These are phyloP conservation scores for Canavalia gladiata DNA, from an alignment of 306 rosid genomes.

Conservation along the genomic window DNA sequence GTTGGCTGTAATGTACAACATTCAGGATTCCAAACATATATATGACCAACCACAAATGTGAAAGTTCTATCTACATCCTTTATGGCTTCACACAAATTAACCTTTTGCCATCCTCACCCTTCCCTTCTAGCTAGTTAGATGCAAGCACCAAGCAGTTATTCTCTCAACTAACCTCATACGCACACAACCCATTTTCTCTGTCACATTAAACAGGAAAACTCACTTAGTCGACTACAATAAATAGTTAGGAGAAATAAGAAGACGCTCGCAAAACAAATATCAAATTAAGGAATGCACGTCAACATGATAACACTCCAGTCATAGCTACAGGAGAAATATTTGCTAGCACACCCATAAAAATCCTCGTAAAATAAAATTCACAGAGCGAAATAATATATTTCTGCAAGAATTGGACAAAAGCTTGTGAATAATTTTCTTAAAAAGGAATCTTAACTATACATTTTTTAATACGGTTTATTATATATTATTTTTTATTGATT, in stretches of 20 bases:
- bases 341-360: too few species aligned
- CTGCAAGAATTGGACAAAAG: too few species aligned
- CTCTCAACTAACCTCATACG: too few species aligned
- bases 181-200: not conserved
- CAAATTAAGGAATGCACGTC: not conserved
- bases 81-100: not conserved
- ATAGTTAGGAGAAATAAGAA: not conserved
- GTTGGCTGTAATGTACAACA: slow-evolving; percentile 10
- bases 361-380: too few species aligned
- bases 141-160: too few species aligned
- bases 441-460: too few species aligned
- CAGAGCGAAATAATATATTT: too few species aligned
- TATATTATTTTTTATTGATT: too few species aligned
- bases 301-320: not conserved
- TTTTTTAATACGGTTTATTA: too few species aligned
- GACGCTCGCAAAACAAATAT: not conserved
- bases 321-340: not conserved
- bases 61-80: not conserved
- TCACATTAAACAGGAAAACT: not conserved
- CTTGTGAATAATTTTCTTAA: too few species aligned
- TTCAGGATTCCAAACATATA: slow-evolving; percentile 3
- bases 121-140: too few species aligned
- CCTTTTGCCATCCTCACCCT: too few species aligned
- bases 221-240: not conserved
- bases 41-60: not conserved